phyloP scores from a whole-genome alignment of 345 rosid genomes.

The Salix arbutifolia region DNA sequence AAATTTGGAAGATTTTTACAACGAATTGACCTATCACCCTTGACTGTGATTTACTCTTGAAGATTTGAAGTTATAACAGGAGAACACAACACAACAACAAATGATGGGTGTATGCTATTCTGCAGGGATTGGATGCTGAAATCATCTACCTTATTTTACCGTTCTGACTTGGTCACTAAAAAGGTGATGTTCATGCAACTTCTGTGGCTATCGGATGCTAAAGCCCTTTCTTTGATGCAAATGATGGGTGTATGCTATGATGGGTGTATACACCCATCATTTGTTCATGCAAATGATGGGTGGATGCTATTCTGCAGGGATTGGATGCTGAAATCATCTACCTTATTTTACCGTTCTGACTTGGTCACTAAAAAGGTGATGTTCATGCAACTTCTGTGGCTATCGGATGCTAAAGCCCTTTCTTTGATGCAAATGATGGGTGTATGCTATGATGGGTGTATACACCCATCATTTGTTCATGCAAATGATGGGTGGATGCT shows the following conservation, averaged over 20 bases:
- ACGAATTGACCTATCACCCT: neutral
- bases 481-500: no score
- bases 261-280: no score
- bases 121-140: neutral
- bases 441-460: no score
- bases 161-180: neutral
- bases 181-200: neutral
- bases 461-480: no score
- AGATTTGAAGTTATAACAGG: neutral
- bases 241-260: no score
- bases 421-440: no score
- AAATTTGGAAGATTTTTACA: neutral
- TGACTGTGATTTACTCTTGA: neutral
- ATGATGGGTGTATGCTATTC: constrained; percentile 1
- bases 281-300: neutral
- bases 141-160: neutral
- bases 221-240: no score
- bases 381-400: neutral
- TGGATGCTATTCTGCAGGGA: neutral
- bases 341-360: no score
- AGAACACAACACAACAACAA: neutral
- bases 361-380: neutral
- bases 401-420: no score
- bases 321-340: neutral
- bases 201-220: neutral